Base-by-base conservation (phyloP, 23 red algal genomes). In the Cyanidiococcus yangmingshanensis region DNA sequence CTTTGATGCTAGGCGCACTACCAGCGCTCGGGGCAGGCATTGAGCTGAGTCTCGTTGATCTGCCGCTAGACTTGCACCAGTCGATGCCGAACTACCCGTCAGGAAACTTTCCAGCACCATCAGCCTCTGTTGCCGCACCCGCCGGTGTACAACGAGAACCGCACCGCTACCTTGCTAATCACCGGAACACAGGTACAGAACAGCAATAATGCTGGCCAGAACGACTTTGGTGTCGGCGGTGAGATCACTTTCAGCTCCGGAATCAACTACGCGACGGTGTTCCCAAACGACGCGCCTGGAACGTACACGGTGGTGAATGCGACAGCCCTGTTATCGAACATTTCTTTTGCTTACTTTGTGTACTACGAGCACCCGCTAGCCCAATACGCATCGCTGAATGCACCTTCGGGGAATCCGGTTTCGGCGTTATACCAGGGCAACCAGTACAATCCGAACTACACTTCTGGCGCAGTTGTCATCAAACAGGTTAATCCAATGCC, bases 41-140 rank as follows among this genome's bases (percentile, higher is more conserved):
- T 21, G 63, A 71, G 63, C 12, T 71, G 63, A 25, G 63, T 35
- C n/a, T 35, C 12, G 21, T 25, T 12, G 63, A 71, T 7, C 63
- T 71, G 27, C n/a, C 63, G 63, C n/a, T 35, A 12, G 63, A 25
- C 27, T 7, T 32, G 15, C 63, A 35, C 32, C 63, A 71, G 7
- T 71, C 45, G 21, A 71, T 71, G 63, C 63, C 63, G 63, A 71
- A 25, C 63, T 32, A 35, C n/a, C 63, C 63, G 7, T 35, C 63
- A 71, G 63, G 63, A 25, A 71, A 71, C 63, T 71, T 71, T 35
- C 63, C 32, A 29, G n/a, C 63, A 29, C 63, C 63, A 29, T 71
- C 63, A n/a, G 63, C 63, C 63, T 12, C 63, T 71, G 63, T 29
- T 71, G 27, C 63, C 63, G 63, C 63, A 71, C 63, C 63, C 63